These are phyloP conservation scores for Pyrenula massariospora DNA, from an alignment of 495 filamentous ascomycete species.

Conservation along the genomic window DNA sequence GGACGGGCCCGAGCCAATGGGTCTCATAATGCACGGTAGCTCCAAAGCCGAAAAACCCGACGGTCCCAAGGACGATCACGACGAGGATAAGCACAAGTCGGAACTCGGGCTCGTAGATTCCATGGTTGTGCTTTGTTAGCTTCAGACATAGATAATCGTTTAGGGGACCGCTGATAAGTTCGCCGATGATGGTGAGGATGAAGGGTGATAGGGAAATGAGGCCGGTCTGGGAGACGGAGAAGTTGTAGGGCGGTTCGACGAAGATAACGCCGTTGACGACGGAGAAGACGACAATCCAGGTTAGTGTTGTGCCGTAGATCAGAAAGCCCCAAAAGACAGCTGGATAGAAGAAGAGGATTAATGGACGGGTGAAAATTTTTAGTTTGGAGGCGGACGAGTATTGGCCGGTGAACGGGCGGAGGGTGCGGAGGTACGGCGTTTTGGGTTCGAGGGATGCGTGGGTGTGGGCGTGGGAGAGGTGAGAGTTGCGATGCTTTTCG, in stretches of 20 bases:
- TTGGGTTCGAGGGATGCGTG: conserved; percentile 6
- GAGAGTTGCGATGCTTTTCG: not conserved
- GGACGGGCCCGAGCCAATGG: conserved; percentile 39
- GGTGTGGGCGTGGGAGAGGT: not conserved
- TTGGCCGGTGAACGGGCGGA: conserved; percentile 19
- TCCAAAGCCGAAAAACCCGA: conserved; percentile 1
- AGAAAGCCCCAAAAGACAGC: conserved; percentile 42
- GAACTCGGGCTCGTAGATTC: conserved; percentile 45
- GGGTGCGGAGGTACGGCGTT: conserved; percentile 13
- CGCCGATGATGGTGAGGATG: conserved; percentile 35
- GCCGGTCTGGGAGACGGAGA: conserved; percentile 33
- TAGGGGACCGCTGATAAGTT: conserved; percentile 33
- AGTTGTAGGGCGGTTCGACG: conserved; percentile 37
- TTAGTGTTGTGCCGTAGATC: conserved; percentile 36
- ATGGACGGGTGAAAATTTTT: conserved; percentile 32
- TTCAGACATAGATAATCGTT: conserved; percentile 38
- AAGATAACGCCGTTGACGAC: conserved; percentile 42
- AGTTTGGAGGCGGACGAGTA: not conserved
- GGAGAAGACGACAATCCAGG: conserved; percentile 42
- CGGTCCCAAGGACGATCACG: not conserved
- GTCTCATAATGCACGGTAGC: conserved; percentile 25
- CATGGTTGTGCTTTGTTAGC: conserved; percentile 32
- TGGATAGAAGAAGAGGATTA: conserved; percentile 41
- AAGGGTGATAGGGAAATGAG: conserved; percentile 38
- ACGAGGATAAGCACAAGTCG: conserved; percentile 33